These are phyloP conservation scores for Zelopaecilomyces penicillatus DNA, from an alignment of 2,329 filamentous ascomycete species.

Conservation along the genomic window DNA sequence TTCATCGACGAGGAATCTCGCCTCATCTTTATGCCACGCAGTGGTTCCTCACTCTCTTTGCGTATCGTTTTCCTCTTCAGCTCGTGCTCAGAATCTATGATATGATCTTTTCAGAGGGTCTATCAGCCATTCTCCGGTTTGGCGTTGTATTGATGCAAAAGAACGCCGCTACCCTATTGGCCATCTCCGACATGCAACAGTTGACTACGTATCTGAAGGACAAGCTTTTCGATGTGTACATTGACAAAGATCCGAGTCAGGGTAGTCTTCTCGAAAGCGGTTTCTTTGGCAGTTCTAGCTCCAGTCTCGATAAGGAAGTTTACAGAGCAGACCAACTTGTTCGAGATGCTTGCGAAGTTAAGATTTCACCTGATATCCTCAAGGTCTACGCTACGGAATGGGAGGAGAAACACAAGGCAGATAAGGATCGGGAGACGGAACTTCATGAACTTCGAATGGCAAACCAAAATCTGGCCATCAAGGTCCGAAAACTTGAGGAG, in stretches of 20 bases:
- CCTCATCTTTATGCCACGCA: conserved; percentile 95
- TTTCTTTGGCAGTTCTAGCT: conserved; percentile 89
- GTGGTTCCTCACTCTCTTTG: conserved; percentile 98
- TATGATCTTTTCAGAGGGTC: conserved; percentile 83
- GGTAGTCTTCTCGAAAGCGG: conserved; percentile 90
- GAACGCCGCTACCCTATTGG: conserved; percentile 69
- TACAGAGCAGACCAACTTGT: conserved; percentile 93
- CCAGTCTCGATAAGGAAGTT: conserved; percentile 86
- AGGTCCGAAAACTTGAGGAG: conserved; percentile 80
- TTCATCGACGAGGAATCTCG: conserved; percentile 77
- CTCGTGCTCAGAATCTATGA: conserved; percentile 96
- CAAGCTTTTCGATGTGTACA: conserved; percentile 91
- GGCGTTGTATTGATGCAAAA: conserved; percentile 95
- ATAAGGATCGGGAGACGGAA: conserved; percentile 77
- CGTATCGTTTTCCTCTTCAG: conserved; percentile 93
- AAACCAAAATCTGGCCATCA: conserved; percentile 59
- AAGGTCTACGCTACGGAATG: conserved; percentile 77
- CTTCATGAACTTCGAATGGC: conserved; percentile 62
- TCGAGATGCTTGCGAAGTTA: conserved; percentile 81
- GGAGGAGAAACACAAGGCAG: conserved; percentile 79
- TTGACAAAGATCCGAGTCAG: conserved; percentile 87
- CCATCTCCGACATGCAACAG: conserved; percentile 83
- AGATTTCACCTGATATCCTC: conserved; percentile 74
- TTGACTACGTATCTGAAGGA: conserved; percentile 90
- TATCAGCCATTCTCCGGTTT: conserved; percentile 90